Evolutionary conservation across 805 yeast genomes (phyloP).

Genomic region (Ogataea nitratoaversa): DNA sequence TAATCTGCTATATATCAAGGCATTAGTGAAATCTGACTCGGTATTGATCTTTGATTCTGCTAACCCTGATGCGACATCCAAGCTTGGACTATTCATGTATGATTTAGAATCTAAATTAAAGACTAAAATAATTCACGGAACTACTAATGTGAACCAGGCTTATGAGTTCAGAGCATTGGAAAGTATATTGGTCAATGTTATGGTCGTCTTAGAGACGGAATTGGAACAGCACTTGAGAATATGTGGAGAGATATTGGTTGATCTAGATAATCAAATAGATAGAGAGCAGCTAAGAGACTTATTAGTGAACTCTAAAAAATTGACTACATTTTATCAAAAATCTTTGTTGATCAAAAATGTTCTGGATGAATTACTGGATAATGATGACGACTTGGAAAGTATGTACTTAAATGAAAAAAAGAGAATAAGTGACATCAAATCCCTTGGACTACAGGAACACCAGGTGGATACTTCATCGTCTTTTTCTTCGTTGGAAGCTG

Average conservation of each 20-base stretch:
- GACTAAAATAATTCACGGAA: conserved; percentile 26
- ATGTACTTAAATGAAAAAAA: conserved; percentile 62
- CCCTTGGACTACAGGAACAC: background rate
- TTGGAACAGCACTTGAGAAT: conserved; percentile 50
- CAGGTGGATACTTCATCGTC: background rate
- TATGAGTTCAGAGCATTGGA: conserved; percentile 85
- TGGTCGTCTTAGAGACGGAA: conserved; percentile 76
- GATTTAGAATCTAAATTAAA: conserved; percentile 75
- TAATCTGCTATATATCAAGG: conserved; percentile 83
- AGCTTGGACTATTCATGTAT: conserved; percentile 74
- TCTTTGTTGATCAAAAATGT: conserved; percentile 73
- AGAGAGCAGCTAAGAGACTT: conserved; percentile 70
- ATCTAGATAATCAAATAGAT: conserved; percentile 75
- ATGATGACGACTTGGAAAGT: conserved; percentile 76
- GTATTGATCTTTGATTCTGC: conserved; percentile 83
- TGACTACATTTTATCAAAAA: conserved; percentile 72
- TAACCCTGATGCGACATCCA: conserved; percentile 56
- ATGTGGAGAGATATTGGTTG: conserved; percentile 62
- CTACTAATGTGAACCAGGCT: conserved; percentile 37
- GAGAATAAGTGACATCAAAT: conserved; percentile 11
- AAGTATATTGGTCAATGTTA: conserved; percentile 73
- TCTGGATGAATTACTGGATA: conserved; percentile 77
- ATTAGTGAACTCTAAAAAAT: conserved; percentile 64
- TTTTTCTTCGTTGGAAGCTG: conserved; percentile 4
- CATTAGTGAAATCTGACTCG: conserved; percentile 73